Evolutionary conservation across 768 basidiomycete species (phyloP), one percentile per base, ranked within the genome.

Genomic region (Sutorius australiensis): DNA sequence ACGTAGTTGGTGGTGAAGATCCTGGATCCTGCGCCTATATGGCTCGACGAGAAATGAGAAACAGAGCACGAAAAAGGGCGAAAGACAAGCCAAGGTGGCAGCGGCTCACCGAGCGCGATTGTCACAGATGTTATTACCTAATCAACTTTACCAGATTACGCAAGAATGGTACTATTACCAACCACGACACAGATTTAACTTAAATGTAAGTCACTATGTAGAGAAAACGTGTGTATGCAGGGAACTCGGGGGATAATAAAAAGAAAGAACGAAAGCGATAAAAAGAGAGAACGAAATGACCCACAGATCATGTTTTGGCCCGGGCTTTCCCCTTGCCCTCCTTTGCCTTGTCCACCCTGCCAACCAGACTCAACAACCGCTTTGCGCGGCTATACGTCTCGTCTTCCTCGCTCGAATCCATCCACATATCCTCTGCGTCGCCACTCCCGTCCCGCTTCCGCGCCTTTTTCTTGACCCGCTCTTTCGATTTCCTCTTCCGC

Each of bases 361-460:
- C 74, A 27, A 74, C 71, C 57, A 73, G 71, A 38, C 67, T 73
- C 60, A 91, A 72, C 66, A 85, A 48, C 51, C 58, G 73, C 70
- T 77, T 79, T 50, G 86, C 89, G 19, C 62, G 73, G 48, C 72
- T 60, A 71, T 91, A 90, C 65, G 76, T 83, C 54, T 78, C 83
- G 62, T 88, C 86, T 59, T 89, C 85, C 46, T 86, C 86, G 61
- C 85, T 84, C 59, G 87, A 88, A 60, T 92, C 86, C 54, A 78
- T 77, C 89, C 88, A 90, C 55, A 82, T 63, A 56, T 82, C 80
- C 38, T 31, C 42, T 38, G 7, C 33, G n/a, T 21, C 33, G 12
- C 19, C 36, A 2, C 32, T 6, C 17, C 27, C 2, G 8, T 24
- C 37, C 9, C 19, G 6, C 14, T 14, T 33, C 19, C 1, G 19